Evolutionary conservation across 1,139 yeast genomes (phyloP), one percentile per base, ranked within the genome.

Genomic region (Zygoascus meyerae): DNA sequence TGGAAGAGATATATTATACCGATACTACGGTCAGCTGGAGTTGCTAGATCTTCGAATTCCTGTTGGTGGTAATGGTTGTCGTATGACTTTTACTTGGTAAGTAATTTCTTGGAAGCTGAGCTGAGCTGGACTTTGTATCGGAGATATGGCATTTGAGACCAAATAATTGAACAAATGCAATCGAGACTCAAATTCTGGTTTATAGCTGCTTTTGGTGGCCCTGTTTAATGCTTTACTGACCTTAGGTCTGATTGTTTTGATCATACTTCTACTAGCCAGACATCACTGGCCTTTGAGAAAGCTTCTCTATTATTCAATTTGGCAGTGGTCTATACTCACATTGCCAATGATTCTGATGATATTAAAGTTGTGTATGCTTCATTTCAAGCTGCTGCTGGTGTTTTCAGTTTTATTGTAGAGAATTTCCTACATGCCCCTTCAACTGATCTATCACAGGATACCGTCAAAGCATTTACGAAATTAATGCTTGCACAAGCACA

Each of bases 351-450:
- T 6, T 66, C 66, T 9, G 63, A 69, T 4, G 82, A 79, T 51
- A 65, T 73, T 50, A 87, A 85, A 55, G 67, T 68, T n/a, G 73
- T 89, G 0, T 74, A 83, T 53, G 77, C 76, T 44, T 65, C 72
- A 44, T 77, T 84, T 56, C 87, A 87, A 55, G 83, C 81, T 51
- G 81, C 96, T 2, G 84, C 95, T 1, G 95, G 96, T 0, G 74
- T 89, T 16, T 83, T 77, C 58, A 75, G 77, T 52, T 86, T 79
- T 56, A 72, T 90, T 32, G 74, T 83, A 43, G 92, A 86, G 56
- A 86, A 85, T 65, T 92, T 92, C 62, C 68, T 90, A 40, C 95
- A 90, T 67, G 95, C 97, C 0, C 97, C 97, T 0, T 80, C 92
- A 5, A 72, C 75, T 3, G 98, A 92, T 63, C 68, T 90, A 49